Base-by-base conservation (phyloP, 164 flowering plant genomes). In the Vitis riparia region DNA sequence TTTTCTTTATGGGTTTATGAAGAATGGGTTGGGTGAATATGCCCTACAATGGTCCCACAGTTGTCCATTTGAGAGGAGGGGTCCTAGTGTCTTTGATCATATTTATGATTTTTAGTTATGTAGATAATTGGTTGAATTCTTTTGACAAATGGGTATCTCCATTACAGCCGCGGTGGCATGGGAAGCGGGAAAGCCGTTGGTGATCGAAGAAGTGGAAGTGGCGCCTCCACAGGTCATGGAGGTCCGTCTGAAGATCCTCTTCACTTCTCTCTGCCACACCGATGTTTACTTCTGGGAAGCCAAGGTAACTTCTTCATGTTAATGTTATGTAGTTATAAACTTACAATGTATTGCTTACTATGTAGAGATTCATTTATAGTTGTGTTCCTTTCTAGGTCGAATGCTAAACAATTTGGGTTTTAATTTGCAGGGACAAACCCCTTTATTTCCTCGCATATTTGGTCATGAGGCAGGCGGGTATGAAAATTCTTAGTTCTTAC, bases 231-330 rank as follows among this genome's bases (percentile, higher is more conserved):
- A 82, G 67, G 55, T 71, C 1, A 76, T 49, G 66, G 88, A 85
- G 62, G 88, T 79, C 11, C 78, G 85, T 3, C 2, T 85, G 49
- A 83, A 78, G 81, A 81, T 85, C 52, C 82, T 79, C 49, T 83
- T 56, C 72, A 83, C 86, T 13, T 70, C 88, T 10, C 80, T 83
- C 61, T 85, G 88, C 71, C 88, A 81, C 74, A 81, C 85, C 48
- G 88, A 85, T 70, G 78, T 83, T 17, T 79, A 83, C 72, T 83
- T 83, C 74, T 85, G 86, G 88, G 86, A 80, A 32, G 83, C 83
- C 60, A 80, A 82, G 85, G 85, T 80, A 65, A 55, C 66, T 16
- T 19, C 13, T 6, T 37, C 44, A 3, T 53, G 14, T 14, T 51
- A 51, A 51, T 51, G 1, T 51, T 51, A 14, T 51, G 2, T 51